Conservation (phyloP, 768 basidiomycete species). For the Hydnomerulius pinastri region DNA sequence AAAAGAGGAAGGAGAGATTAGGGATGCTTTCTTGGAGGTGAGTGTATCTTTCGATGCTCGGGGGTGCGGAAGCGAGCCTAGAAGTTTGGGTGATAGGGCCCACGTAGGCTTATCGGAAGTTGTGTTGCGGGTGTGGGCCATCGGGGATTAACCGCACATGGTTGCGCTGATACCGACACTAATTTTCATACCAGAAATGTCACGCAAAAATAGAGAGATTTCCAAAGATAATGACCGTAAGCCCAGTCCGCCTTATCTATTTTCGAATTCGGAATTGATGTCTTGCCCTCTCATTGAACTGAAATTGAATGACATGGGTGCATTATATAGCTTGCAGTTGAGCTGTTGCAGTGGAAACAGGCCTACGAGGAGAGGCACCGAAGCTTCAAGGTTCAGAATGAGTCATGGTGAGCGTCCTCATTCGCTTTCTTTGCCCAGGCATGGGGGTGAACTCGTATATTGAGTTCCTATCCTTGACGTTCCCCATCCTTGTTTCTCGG, state of each 20-base stretch:
- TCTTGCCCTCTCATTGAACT: not conserved
- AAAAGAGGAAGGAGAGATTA: not conserved
- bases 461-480: too few species aligned
- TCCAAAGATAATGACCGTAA: slow-evolving; percentile 12
- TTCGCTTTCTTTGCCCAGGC: slow-evolving; percentile 9
- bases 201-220: slow-evolving; percentile 4
- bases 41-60: not conserved
- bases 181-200: slow-evolving; percentile 1
- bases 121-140: too few species aligned
- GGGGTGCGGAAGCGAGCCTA: not conserved
- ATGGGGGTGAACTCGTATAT: slow-evolving; percentile 14
- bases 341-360: slow-evolving; percentile 30
- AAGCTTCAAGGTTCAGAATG: slow-evolving; percentile 8
- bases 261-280: not conserved
- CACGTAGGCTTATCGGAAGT: too few species aligned
- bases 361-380: slow-evolving; percentile 11
- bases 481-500: too few species aligned
- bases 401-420: slow-evolving; percentile 17
- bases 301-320: slow-evolving; percentile 3
- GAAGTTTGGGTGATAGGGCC: too few species aligned
- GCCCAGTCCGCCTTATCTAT: not conserved
- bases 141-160: not conserved
- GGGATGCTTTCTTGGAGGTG: not conserved
- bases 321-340: slow-evolving; percentile 20
- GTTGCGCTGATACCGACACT: not conserved